Percentiles rank a stretch among this genome's conserved stretches.
Conservation (phyloP, 768 basidiomycete species). For the Artomyces pyxidatus region DNA sequence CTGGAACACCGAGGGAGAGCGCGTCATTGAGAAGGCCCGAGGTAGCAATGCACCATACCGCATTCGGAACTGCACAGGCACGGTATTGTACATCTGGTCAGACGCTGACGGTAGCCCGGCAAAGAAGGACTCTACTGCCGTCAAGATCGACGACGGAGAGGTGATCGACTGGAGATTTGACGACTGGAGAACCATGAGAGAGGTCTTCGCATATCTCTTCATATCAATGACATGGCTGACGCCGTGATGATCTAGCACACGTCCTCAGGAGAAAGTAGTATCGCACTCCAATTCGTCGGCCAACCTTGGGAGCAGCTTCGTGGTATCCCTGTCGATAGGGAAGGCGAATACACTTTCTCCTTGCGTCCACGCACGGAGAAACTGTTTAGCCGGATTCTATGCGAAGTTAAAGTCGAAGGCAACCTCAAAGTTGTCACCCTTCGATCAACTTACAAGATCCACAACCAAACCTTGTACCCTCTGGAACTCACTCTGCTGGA, state of each 20-base stretch:
- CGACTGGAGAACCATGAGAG: conserved; percentile 90
- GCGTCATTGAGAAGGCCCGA: conserved; percentile 64
- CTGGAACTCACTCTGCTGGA: conserved; percentile 89
- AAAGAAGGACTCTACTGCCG: conserved; percentile 39
- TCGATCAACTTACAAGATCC: conserved; percentile 85
- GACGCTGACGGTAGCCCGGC: conserved; percentile 53
- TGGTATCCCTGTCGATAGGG: conserved; percentile 85
- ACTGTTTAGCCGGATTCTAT: conserved; percentile 73
- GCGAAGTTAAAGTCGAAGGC: conserved; percentile 83
- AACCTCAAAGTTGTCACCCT: conserved; percentile 93
- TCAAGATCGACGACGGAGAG: conserved; percentile 65
- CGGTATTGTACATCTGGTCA: conserved; percentile 78
- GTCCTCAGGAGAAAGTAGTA: conserved; percentile 65
- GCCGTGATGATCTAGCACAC: conserved; percentile 28
- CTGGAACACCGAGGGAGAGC: conserved; percentile 67
- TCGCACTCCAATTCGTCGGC: conserved; percentile 77
- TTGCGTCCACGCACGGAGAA: conserved; percentile 75
- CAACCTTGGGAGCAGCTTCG: conserved; percentile 86
- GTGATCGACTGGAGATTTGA: conserved; percentile 94
- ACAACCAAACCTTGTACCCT: conserved; percentile 87
- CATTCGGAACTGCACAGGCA: conserved; percentile 85
- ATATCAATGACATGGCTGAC: not conserved
- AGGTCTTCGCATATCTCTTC: conserved; percentile 40
- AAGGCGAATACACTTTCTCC: conserved; percentile 84
- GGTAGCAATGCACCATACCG: conserved; percentile 92